Conservation (phyloP, 1,139 yeast species). For the Taiozyma sp. region DNA sequence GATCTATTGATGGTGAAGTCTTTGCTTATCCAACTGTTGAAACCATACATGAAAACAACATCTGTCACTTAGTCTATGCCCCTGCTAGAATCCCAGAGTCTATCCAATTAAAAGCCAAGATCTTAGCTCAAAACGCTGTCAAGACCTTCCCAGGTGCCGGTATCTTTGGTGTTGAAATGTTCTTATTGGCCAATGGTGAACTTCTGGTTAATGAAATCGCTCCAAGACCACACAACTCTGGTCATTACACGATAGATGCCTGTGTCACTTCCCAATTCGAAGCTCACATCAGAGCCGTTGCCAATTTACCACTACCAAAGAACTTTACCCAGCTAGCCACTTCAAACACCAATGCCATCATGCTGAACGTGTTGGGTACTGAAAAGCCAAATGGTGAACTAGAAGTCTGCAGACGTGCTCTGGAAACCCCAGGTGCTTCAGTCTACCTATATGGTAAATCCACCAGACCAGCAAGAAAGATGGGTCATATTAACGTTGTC, state of each 20-base stretch:
- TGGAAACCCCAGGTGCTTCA: conserved; percentile 81
- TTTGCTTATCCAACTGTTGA: conserved; percentile 92
- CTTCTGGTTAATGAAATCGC: conserved; percentile 90
- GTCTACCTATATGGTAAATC: conserved; percentile 91
- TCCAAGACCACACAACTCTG: conserved; percentile 98
- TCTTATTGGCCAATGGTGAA: conserved; percentile 66
- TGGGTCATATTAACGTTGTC: conserved; percentile 93
- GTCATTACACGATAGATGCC: conserved; percentile 96
- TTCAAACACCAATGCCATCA: conserved; percentile 73
- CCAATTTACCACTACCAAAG: conserved; percentile 85
- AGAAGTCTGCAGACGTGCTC: conserved; percentile 69
- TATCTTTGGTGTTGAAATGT: conserved; percentile 97
- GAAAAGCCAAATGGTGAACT: conserved; percentile 62
- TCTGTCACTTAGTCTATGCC: conserved; percentile 91
- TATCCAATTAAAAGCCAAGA: conserved; percentile 63
- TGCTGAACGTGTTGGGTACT: conserved; percentile 91
- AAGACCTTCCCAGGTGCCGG: conserved; percentile 92
- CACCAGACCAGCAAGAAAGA: conserved; percentile 80
- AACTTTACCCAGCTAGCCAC: conserved; percentile 68
- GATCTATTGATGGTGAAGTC: conserved; percentile 77
- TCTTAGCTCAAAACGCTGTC: conserved; percentile 82
- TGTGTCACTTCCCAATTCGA: conserved; percentile 97
- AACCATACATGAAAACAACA: conserved; percentile 84
- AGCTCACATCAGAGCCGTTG: conserved; percentile 89
- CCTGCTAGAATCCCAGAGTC: conserved; percentile 86